phyloP scores from a whole-genome alignment of 257 asterid genomes.

The Nicotiana attenuata region DNA sequence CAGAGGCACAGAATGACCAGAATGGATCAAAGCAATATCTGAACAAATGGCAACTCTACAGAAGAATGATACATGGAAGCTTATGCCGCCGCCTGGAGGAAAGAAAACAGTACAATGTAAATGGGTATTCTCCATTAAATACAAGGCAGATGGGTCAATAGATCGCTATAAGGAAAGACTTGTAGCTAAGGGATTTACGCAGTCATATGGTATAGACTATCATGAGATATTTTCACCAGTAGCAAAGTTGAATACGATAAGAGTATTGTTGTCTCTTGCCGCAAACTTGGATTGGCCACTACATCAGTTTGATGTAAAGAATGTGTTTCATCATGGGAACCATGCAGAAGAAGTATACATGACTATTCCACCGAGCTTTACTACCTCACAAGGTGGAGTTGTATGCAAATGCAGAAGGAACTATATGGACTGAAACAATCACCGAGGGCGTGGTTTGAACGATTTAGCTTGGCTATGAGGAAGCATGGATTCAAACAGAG shows the following conservation, averaged over 20 bases:
- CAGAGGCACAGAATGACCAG: neutral
- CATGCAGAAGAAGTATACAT: neutral
- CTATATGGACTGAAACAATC: no score
- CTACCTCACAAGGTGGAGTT: neutral
- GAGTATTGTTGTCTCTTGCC: no score
- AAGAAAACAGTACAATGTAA: neutral
- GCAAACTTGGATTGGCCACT: no score
- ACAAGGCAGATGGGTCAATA: neutral
- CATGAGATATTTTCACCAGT: neutral
- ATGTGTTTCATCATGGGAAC: neutral
- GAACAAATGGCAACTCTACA: neutral
- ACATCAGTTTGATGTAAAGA: no score
- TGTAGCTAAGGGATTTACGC: neutral
- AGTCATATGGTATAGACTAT: neutral
- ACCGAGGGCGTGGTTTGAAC: neutral
- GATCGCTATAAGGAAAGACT: neutral
- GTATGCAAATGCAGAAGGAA: no score
- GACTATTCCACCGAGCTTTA: neutral
- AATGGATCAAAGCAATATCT: neutral
- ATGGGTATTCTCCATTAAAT: neutral
- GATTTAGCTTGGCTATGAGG: neutral
- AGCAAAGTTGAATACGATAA: no score
- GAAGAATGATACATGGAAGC: neutral
- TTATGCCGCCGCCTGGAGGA: neutral
- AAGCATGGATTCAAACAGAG: neutral